Conservation (phyloP, 345 rosid species). For the Eucalyptus polyanthemos region DNA sequence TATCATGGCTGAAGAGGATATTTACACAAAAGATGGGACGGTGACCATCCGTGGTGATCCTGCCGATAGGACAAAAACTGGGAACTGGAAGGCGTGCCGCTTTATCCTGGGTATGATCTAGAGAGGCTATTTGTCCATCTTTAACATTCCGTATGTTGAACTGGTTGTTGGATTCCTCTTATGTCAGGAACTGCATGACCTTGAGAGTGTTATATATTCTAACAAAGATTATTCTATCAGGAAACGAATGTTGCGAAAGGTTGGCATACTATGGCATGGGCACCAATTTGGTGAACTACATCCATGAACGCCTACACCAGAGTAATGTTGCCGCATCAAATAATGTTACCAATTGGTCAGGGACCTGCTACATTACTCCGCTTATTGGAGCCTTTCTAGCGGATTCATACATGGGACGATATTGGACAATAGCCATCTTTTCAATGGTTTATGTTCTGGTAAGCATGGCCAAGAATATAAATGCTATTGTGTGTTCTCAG, state of each 20-base stretch:
- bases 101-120: constrained; percentile 60
- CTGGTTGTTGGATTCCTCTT: neutral
- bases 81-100: constrained; percentile 89
- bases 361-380: constrained; percentile 87
- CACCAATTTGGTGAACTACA: constrained; percentile 83
- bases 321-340: constrained; percentile 76
- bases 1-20: constrained; percentile 48
- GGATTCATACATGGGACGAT: constrained; percentile 90
- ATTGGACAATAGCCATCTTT: constrained; percentile 75
- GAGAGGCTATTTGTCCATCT: neutral
- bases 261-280: constrained; percentile 99
- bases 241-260: constrained; percentile 84
- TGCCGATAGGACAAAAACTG: constrained; percentile 61
- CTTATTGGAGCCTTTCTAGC: constrained; percentile 90
- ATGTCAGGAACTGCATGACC: neutral
- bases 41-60: constrained; percentile 57
- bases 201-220: neutral
- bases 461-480: constrained; percentile 4
- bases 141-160: neutral
- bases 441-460: constrained; percentile 64
- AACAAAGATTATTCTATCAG: constrained; percentile 7
- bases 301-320: constrained; percentile 45
- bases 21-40: constrained; percentile 66
- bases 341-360: constrained; percentile 86
- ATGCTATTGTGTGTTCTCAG: neutral